Evolutionary conservation across 202 grass and related monocot genomes (phyloP).

Genomic region (Digitaria exilis): DNA sequence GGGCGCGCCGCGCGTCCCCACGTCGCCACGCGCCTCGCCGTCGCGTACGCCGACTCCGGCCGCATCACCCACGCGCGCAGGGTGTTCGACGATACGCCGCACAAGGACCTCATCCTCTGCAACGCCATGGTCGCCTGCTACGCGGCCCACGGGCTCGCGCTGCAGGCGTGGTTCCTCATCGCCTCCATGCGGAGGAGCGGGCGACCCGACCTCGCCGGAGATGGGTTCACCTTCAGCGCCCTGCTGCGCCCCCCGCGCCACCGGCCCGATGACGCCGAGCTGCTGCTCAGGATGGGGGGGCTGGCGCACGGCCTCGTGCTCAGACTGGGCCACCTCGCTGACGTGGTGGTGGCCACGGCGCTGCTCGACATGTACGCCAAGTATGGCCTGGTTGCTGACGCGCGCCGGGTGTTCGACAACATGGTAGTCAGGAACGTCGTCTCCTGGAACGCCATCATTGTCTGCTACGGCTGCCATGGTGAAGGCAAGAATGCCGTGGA

Average conservation of each 20-base stretch:
- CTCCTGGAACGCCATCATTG: constrained; percentile 80
- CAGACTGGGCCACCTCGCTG: constrained; percentile 53
- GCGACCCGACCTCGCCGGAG: constrained; percentile 42
- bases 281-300: constrained; percentile 19
- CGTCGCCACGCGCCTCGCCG: constrained; percentile 52
- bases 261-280: background rate
- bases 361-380: constrained; percentile 83
- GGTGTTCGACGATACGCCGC: constrained; percentile 60
- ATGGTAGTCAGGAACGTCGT: constrained; percentile 59
- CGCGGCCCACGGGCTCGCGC: constrained; percentile 49
- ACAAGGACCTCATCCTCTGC: constrained; percentile 55
- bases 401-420: constrained; percentile 57
- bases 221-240: constrained; percentile 82
- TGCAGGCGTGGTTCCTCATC: constrained; percentile 55
- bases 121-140: constrained; percentile 73
- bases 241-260: constrained; percentile 35
- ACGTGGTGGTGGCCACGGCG: constrained; percentile 76
- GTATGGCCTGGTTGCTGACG: constrained; percentile 35
- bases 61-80: constrained; percentile 33
- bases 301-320: constrained; percentile 56
- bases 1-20: constrained; percentile 30
- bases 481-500: constrained; percentile 58
- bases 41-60: constrained; percentile 48
- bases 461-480: constrained; percentile 58
- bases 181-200: constrained; percentile 23